Conservation (phyloP, 2,329 filamentous ascomycete species). For the Paecilomyces dactylethromorphus region DNA sequence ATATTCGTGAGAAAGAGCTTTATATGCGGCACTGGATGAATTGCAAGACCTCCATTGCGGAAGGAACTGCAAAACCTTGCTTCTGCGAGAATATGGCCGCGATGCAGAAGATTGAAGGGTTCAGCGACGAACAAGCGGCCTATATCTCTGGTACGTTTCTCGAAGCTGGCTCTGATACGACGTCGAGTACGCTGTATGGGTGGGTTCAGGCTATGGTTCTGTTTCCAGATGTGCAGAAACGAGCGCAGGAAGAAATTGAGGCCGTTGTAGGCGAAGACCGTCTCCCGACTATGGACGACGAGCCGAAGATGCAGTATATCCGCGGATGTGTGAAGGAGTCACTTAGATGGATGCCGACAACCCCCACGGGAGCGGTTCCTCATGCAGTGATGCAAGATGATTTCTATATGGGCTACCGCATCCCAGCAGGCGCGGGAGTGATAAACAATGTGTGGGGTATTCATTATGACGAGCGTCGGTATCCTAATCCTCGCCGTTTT, state of each 20-base stretch:
- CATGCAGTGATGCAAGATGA: conserved; percentile 24
- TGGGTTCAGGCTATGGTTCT: conserved; percentile 45
- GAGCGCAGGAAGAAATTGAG: conserved; percentile 44
- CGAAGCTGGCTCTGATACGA: conserved; percentile 47
- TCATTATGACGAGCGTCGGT: conserved; percentile 22
- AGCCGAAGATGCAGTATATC: conserved; percentile 29
- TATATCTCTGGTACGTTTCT: conserved; percentile 19
- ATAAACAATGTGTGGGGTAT: conserved; percentile 46
- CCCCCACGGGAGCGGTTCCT: conserved; percentile 7
- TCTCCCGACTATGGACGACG: conserved; percentile 39
- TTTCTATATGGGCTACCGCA: conserved; percentile 35
- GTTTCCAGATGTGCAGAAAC: conserved; percentile 36
- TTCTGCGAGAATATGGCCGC: conserved; percentile 19
- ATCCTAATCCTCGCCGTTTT: conserved; percentile 21
- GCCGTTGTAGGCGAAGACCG: conserved; percentile 41
- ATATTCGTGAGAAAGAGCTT: conserved; percentile 37
- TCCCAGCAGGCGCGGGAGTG: conserved; percentile 40
- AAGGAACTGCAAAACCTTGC: conserved; percentile 22
- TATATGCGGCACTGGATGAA: conserved; percentile 38
- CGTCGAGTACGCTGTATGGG: conserved; percentile 41
- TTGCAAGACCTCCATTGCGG: conserved; percentile 27
- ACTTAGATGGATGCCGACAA: conserved; percentile 47
- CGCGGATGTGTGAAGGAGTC: conserved; percentile 51
- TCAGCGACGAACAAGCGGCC: neutral
- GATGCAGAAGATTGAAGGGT: conserved; percentile 15